phyloP scores from a whole-genome alignment of 169 alveolate species.

The Plasmodium vivax region DNA sequence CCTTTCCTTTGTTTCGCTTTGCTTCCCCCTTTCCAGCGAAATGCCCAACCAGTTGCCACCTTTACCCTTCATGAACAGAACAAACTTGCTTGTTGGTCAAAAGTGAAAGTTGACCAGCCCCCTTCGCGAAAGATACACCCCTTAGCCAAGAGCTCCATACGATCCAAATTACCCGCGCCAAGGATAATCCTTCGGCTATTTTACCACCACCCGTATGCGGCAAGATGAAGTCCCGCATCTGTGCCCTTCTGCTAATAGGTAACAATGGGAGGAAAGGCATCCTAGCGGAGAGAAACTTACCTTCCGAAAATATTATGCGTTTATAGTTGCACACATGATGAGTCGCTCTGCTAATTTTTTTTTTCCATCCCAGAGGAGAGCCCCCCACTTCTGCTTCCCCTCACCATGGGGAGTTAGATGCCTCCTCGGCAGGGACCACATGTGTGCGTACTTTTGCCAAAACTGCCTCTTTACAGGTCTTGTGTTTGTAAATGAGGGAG shows the following conservation, averaged over 20 bases:
- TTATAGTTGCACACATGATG: background rate
- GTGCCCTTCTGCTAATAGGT: conserved; percentile 3
- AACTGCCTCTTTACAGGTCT: background rate
- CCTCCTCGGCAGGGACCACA: background rate
- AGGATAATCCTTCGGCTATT: background rate
- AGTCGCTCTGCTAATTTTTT: background rate
- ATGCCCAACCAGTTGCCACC: background rate
- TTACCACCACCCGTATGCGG: background rate
- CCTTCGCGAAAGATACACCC: background rate
- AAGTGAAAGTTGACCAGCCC: background rate
- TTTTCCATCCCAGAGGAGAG: background rate
- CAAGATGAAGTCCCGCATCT: background rate
- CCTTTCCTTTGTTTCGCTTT: background rate
- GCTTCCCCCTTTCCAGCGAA: background rate
- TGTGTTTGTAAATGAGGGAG: background rate
- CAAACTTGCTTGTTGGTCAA: background rate
- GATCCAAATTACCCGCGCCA: background rate
- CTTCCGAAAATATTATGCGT: background rate
- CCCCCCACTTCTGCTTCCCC: background rate
- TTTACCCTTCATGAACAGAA: background rate
- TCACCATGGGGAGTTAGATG: background rate
- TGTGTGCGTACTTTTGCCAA: background rate
- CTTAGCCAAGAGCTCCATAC: background rate
- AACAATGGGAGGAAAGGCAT: background rate
- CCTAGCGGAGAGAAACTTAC: background rate